Conservation (phyloP, 1,284 basidiomycete genomes). For the Heliocybe sulcata region DNA sequence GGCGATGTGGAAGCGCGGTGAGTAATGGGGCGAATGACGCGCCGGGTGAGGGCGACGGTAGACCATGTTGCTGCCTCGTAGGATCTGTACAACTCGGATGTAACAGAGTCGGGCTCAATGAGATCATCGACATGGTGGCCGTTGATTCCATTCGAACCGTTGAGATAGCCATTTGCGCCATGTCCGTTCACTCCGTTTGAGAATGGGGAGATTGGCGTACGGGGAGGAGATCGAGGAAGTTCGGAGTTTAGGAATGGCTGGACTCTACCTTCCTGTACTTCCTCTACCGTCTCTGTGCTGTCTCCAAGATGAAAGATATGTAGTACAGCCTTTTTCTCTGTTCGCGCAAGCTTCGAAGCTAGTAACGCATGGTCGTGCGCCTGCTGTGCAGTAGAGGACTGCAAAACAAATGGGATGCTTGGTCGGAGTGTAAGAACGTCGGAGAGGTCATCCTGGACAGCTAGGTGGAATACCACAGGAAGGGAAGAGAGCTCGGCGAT, state of each 20-base stretch:
- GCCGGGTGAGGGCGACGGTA: slow-evolving; percentile 53
- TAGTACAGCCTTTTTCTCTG: slow-evolving; percentile 60
- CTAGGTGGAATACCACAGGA: slow-evolving; percentile 55
- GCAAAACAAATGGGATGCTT: slow-evolving; percentile 51
- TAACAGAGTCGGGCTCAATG: slow-evolving; percentile 5
- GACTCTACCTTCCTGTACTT: slow-evolving; percentile 51
- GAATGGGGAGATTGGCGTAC: slow-evolving; percentile 21
- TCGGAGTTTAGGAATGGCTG: slow-evolving; percentile 48
- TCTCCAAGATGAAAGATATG: slow-evolving; percentile 65
- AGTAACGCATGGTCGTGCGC: slow-evolving; percentile 71
- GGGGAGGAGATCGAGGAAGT: slow-evolving; percentile 13
- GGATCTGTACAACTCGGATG: slow-evolving; percentile 34
- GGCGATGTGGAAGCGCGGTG: slow-evolving; percentile 39
- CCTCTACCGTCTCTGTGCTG: slow-evolving; percentile 29
- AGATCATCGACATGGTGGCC: slow-evolving; percentile 18
- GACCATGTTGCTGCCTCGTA: slow-evolving; percentile 62
- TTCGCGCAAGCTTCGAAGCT: slow-evolving; percentile 59
- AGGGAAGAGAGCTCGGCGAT: slow-evolving; percentile 45
- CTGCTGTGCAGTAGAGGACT: slow-evolving; percentile 57
- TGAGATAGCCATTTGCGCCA: too few species aligned
- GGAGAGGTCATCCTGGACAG: slow-evolving; percentile 43
- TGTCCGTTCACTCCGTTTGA: slow-evolving; percentile 21
- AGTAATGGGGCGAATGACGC: slow-evolving; percentile 49
- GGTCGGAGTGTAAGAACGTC: slow-evolving; percentile 52
- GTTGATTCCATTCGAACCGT: slow-evolving; percentile 23